Conservation (phyloP, 495 filamentous ascomycete genomes). For the Trichoderma virens region DNA sequence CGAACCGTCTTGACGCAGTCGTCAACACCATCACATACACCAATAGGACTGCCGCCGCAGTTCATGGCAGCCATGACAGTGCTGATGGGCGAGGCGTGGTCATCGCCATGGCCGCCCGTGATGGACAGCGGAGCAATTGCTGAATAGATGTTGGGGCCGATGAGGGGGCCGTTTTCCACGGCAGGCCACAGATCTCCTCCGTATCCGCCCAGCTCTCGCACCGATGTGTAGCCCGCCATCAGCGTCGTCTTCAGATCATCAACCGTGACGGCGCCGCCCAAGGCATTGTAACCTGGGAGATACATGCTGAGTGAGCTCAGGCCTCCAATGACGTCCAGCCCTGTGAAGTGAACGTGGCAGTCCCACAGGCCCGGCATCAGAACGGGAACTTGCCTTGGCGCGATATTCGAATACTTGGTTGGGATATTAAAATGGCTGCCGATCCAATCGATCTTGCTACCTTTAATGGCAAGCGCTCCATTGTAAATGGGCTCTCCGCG, state of each 20-base stretch:
- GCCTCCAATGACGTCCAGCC: slow-evolving; percentile 1
- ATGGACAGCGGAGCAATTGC: slow-evolving; percentile 15
- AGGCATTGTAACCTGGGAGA: slow-evolving; percentile 9
- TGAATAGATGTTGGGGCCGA: slow-evolving; percentile 31
- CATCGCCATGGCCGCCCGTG: slow-evolving; percentile 15
- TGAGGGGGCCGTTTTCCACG: slow-evolving; percentile 25
- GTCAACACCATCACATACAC: slow-evolving; percentile 26
- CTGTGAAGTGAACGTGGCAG: slow-evolving; percentile 29
- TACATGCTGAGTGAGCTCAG: background rate
- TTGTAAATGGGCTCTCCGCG: slow-evolving; percentile 24
- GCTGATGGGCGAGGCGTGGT: slow-evolving; percentile 10
- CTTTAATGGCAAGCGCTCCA: slow-evolving; percentile 21
- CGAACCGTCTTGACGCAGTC: slow-evolving; percentile 29
- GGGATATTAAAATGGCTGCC: slow-evolving; percentile 18
- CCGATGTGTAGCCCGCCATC: slow-evolving; percentile 32
- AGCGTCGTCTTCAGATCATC: slow-evolving; percentile 23
- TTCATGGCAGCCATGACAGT: slow-evolving; percentile 8
- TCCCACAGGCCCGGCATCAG: slow-evolving; percentile 39
- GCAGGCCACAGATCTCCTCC: slow-evolving; percentile 23
- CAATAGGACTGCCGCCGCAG: background rate
- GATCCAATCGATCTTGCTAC: slow-evolving; percentile 22
- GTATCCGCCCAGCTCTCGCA: slow-evolving; percentile 29
- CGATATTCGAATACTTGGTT: slow-evolving; percentile 14
- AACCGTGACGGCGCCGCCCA: slow-evolving; percentile 25
- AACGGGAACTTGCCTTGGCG: slow-evolving; percentile 18